Base-by-base conservation (phyloP, 164 flowering plant species). In the Nymphaea thermarum region DNA sequence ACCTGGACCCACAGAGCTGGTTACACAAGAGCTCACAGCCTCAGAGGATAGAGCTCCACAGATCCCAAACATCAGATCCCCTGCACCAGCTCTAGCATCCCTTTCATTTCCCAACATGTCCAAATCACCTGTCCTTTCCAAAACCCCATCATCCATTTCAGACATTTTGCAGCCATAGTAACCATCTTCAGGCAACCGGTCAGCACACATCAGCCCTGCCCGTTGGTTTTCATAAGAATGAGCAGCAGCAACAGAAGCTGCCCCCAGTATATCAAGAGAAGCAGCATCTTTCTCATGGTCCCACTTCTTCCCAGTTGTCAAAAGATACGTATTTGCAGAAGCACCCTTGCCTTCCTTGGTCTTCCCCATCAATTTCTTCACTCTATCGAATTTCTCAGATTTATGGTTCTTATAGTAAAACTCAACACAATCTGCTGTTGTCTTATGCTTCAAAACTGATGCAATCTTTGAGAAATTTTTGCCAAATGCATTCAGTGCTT, bases 361-460 rank as follows among this genome's bases (percentile, higher is more conserved):
- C 16, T 68, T 42, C 60, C 78, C 87, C 42, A 65, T 71, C 59
- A 77, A 78, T 82, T 88, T 85, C 80, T 82, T 87, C 68, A 73
- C 76, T 71, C 78, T 87, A 73, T 79, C 82, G 78, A 95, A 93
- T 71, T 75, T 67, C 45, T 89, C 95, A 25, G 96, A 89, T 67
- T 92, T 95, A 73, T 95, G 97, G 72, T 95, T 90, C 80, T 90
- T 95, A 81, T 95, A 95, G 75, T 95, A 95, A 74, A 89, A 95
- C 75, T 92, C 86, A 43, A 95, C 71, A 76, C 99, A 95, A 68
- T 95, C 99, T 10, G 98, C 99, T n/a, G 86, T 87, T 43, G 97
- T 86, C 82, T 92, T 95, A 73, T 89, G 86, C 65, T 81, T 83
- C 63, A 95, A 86, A 77, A 80, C 89, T 53, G 91, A 80, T 66